These are phyloP conservation scores for Bipolaris cookei DNA, from an alignment of 2,329 filamentous ascomycete genomes.

Conservation along the genomic window DNA sequence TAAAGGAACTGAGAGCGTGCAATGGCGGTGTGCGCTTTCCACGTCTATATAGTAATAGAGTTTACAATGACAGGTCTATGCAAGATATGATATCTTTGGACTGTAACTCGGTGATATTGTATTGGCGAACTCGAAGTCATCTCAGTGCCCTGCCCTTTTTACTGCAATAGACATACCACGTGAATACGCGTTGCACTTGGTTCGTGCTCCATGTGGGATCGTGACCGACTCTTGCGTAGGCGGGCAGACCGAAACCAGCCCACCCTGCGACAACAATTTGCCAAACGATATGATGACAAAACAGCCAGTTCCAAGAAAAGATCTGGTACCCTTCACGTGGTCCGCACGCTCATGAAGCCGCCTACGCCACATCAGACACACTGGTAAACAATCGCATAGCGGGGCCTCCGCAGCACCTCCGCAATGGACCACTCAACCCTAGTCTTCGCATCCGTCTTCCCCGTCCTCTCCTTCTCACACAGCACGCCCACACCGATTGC, in stretches of 20 bases:
- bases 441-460: conserved; percentile 56
- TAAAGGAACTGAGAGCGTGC: background rate
- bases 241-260: conserved; percentile 4
- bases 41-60: conserved; percentile 14
- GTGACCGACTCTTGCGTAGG: conserved; percentile 16
- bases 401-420: conserved; percentile 28
- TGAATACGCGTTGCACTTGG: conserved; percentile 22
- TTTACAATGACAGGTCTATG: background rate
- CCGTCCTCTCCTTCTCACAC: conserved; percentile 49
- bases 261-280: conserved; percentile 1
- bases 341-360: conserved; percentile 3
- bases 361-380: background rate
- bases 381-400: conserved; percentile 20
- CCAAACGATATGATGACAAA: background rate
- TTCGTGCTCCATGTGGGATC: conserved; percentile 16
- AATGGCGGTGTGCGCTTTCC: conserved; percentile 4
- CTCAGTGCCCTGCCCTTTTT: background rate
- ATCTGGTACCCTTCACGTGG: background rate
- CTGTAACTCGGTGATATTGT: background rate
- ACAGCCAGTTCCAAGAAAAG: background rate
- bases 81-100: background rate
- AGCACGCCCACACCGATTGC: conserved; percentile 54
- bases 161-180: conserved; percentile 12
- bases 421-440: conserved; percentile 45
- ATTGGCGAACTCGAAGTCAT: background rate